These are phyloP conservation scores for Beauveria australis DNA, from an alignment of 2,329 filamentous ascomycete species.

Conservation along the genomic window DNA sequence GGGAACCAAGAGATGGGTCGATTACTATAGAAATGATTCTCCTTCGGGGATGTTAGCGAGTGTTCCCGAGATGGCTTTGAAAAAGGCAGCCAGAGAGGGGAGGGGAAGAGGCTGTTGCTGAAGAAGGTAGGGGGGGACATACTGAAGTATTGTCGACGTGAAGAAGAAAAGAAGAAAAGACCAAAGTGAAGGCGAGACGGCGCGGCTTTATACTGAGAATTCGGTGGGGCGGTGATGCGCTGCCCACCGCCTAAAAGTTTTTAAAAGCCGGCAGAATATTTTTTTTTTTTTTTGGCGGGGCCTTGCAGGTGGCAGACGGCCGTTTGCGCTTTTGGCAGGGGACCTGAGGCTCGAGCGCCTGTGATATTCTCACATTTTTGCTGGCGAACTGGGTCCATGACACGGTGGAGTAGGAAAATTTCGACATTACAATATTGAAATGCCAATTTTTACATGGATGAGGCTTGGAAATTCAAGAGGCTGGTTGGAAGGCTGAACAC, in stretches of 20 bases:
- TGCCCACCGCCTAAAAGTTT: slow-evolving; percentile 25
- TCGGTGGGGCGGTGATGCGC: slow-evolving; percentile 13
- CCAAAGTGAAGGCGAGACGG: slow-evolving; percentile 22
- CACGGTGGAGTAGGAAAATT: not conserved
- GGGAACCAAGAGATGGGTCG: slow-evolving; percentile 83
- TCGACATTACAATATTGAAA: not conserved
- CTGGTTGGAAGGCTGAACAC: not conserved
- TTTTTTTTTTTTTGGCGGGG: slow-evolving; percentile 9
- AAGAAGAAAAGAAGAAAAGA: slow-evolving; percentile 43
- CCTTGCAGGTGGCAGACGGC: not conserved
- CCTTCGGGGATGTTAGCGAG: slow-evolving; percentile 27
- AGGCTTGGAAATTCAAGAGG: not conserved
- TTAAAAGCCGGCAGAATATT: slow-evolving; percentile 14
- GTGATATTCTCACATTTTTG: not conserved
- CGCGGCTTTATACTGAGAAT: slow-evolving; percentile 32
- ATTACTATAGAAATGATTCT: slow-evolving; percentile 99
- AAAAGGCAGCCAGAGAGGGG: slow-evolving; percentile 5
- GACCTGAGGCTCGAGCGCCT: not conserved
- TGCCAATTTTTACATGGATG: not conserved
- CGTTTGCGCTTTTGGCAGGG: not conserved
- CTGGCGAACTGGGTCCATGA: not conserved
- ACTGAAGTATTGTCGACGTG: slow-evolving; percentile 57
- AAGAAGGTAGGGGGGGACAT: slow-evolving; percentile 27
- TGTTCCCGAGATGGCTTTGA: not conserved
- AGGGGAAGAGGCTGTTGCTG: not conserved